Evolutionary conservation across 352 stramenopile species (phyloP), one percentile per base, ranked within the genome.

Genomic region (Pseudoperonospora humuli): DNA sequence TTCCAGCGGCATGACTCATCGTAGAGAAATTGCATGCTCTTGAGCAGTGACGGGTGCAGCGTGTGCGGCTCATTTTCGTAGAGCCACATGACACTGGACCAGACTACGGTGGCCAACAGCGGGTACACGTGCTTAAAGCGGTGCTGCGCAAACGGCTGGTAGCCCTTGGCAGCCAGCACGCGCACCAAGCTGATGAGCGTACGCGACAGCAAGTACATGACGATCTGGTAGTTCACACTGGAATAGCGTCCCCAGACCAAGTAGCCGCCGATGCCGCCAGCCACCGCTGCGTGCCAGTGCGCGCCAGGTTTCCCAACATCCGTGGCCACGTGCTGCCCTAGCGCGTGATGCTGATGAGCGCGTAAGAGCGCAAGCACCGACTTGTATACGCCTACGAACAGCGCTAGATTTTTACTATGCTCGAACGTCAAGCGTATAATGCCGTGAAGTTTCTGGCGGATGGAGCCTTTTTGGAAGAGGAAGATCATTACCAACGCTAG

Each of bases 401-500:
- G 58, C 6, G 81, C 84, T 42, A 95, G 50, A 54, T 93, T 93
- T 42, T 88, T 92, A 27, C 71, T 78, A 64, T 95, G 84, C 50
- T 95, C 84, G 35, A 71, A 93, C 19, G 84, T 95, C 15, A 94
- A 64, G 9, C 57, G 60, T 41, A 94, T 64, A 21, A 94, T 67
- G 14, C 65, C 64, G 11, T 55, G 72, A 17, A 94, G 55, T 54
- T 93, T 89, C 35, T 91, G 50, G 7, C 74, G 73, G 19, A 93
- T n/a, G 10, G 75, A 76, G 5, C 80, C 79, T 33, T 77, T 75
- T 41, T 88, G 74, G 58, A 95, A 95, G 2, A 95, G 69, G 40
- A 93, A 84, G 50, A 90, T 84, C 84, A 95, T 95, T 45, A 95
- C 84, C 28, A 93, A 70, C 11, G 84, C 84, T 93, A 40, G n/a